These are phyloP conservation scores for Adansonia grandidieri DNA, from an alignment of 441 rosid species.

Conservation along the genomic window DNA sequence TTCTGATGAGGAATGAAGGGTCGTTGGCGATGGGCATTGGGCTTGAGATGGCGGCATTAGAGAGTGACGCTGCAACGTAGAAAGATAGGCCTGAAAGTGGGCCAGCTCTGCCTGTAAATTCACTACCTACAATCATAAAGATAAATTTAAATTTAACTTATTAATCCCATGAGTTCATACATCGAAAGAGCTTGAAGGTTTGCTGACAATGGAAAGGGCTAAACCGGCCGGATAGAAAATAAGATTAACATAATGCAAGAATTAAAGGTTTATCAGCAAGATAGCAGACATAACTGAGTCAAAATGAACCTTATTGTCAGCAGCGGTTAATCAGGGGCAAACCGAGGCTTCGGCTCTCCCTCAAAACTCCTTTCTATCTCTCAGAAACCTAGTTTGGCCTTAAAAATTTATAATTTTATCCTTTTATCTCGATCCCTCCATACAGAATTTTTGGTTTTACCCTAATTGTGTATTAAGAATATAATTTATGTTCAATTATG, in stretches of 20 bases:
- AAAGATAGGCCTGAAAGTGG: conserved; percentile 61
- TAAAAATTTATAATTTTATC: too few relatives aligned
- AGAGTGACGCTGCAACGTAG: conserved; percentile 51
- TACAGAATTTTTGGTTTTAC: too few relatives aligned
- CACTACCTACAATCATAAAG: background rate
- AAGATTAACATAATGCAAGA: background rate
- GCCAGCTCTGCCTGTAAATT: conserved; percentile 78
- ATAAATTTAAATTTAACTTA: background rate
- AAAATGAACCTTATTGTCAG: background rate
- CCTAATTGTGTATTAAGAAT: background rate
- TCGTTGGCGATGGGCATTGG: conserved; percentile 26
- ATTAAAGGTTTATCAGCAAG: background rate
- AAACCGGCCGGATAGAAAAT: background rate
- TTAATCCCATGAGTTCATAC: background rate
- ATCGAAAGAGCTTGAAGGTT: background rate
- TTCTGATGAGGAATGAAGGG: conserved; percentile 28
- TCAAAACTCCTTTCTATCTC: too few relatives aligned
- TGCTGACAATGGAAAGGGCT: background rate
- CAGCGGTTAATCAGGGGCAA: too few relatives aligned
- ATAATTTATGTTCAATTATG: background rate
- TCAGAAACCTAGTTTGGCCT: too few relatives aligned
- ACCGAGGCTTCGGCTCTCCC: too few relatives aligned
- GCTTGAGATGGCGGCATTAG: conserved; percentile 31
- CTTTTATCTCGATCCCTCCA: too few relatives aligned
- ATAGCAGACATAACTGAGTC: background rate